Evolutionary conservation across 441 rosid genomes (phyloP), one percentile per base, ranked within the genome.

Genomic region (Populus hybrid): DNA sequence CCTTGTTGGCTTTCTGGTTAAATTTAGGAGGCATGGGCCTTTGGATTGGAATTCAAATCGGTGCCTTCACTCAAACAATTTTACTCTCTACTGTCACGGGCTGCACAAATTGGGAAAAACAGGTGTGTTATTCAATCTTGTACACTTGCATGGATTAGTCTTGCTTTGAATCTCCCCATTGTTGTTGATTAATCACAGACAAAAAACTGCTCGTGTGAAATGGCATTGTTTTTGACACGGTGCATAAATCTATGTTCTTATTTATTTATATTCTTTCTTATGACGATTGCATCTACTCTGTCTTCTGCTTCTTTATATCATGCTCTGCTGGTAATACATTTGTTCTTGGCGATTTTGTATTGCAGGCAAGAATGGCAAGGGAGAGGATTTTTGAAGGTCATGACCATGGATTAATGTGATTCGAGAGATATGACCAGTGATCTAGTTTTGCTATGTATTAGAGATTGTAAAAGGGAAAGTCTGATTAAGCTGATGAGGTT

Each of bases 11-110:
- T 24, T 90, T 90, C 76, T 57, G 76, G 86, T 64, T 84, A 50
- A n/a, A 83, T 35, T 70, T 85, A 50, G 73, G 82, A 81, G 94
- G 89, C 64, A 73, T 16, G 68, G 94, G 91, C 4, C 79, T 87
- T 0, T 90, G 94, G 94, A 86, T 86, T 73, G 94, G 94, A 21
- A 77, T 90, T 18, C 87, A 82, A 65, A 80, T 77, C 75, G 94
- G 91, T 53, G 80, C 88, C 0, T 83, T 69, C 63, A 30, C 73
- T 19, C 92, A 88, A 74, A 76, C 84, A 69, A 0, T 79, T 69
- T 80, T 87, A 35, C 89, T 88, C 32, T 70, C 75, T 50, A 18
- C 80, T 40, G 84, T 88, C 7, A 86, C 88, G 1, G 9, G 82
- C 42, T 72, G 80, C 38, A 82, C 82, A 36, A 83, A 86, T 71